Evolutionary conservation across 2,329 filamentous ascomycete species (phyloP), one percentile per base, ranked within the genome.

Genomic region (Achaetomium macrosporum): DNA sequence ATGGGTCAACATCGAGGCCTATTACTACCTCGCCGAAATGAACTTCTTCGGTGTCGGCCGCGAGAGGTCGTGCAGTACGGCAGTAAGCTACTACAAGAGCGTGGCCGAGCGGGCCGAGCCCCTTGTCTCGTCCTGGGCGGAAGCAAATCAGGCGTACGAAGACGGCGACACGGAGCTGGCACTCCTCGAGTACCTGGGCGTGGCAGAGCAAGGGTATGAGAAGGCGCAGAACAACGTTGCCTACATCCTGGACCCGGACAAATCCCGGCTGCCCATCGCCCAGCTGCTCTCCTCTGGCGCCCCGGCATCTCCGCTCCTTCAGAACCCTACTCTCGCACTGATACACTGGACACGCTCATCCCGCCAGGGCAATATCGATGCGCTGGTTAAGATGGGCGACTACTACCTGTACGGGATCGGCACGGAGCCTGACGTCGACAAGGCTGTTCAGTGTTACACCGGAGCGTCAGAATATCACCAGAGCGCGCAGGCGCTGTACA

Each of bases 301-400:
- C 25, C 61, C 65, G 5, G 62, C 65, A 59, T 57, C 70, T 3
- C 59, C 61, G 15, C 68, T 81, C 9, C 68, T 83, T 8, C 68
- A 76, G 49, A 77, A 83, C 60, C 71, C 79, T 1, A 66, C 69
- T 5, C 70, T 96, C 3, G 90, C 90, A 1, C 77, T 99, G 46
- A 85, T 95, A 35, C 93, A 96, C 71, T 99, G 91, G 89, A 96
- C 92, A 0, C 84, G 93, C 35, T 96, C 92, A 10, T 90, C 93
- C 2, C 88, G 90, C 60, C 95, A 99, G 67, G 81, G 85, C 43
- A 99, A 99, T 60, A 86, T 95, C 42, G 93, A 99, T 70, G 88
- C 91, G 0, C 78, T 96, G 57, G 88, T 99, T 59, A 99, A 99
- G 72, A 96, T 97, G 87, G 93, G 93, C 37, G 95, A 99, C 71